Conservation (phyloP, 106 monocot genomes). For the Dactylorhiza incarnata region DNA sequence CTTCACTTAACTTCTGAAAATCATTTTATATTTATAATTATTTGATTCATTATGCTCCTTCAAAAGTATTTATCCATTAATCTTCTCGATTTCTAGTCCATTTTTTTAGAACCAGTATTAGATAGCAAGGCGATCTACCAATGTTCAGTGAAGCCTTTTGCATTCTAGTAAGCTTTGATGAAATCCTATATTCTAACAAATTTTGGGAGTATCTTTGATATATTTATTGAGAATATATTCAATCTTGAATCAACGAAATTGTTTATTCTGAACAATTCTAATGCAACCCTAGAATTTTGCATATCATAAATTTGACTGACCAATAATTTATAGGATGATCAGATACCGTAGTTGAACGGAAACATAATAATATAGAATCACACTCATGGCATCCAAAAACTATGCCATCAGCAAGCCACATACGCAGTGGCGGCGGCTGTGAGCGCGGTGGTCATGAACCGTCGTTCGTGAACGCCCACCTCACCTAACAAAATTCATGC, state of each 20-base stretch:
- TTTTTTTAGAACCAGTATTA: too few species aligned
- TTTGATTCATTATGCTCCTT: too few species aligned
- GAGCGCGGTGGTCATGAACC: too few species aligned
- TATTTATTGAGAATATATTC: background rate
- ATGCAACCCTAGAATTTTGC: background rate
- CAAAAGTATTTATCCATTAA: too few species aligned
- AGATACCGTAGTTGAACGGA: background rate
- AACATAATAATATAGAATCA: background rate
- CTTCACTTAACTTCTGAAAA: too few species aligned
- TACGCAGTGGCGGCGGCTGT: background rate
- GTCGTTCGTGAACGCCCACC: too few species aligned
- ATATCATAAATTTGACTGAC: background rate
- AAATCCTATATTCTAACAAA: background rate
- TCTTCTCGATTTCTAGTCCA: too few species aligned
- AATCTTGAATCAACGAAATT: too few species aligned
- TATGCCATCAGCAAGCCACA: background rate
- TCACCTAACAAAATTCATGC: too few species aligned
- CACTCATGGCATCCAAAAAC: background rate
- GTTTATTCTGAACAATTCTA: background rate
- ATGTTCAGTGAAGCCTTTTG: background rate
- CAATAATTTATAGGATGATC: background rate
- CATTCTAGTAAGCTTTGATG: background rate
- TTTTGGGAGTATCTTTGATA: background rate
- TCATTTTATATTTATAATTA: too few species aligned
- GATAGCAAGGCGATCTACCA: background rate